Conservation (phyloP, 2,329 filamentous ascomycete species). For the Paecilomyces niveus region DNA sequence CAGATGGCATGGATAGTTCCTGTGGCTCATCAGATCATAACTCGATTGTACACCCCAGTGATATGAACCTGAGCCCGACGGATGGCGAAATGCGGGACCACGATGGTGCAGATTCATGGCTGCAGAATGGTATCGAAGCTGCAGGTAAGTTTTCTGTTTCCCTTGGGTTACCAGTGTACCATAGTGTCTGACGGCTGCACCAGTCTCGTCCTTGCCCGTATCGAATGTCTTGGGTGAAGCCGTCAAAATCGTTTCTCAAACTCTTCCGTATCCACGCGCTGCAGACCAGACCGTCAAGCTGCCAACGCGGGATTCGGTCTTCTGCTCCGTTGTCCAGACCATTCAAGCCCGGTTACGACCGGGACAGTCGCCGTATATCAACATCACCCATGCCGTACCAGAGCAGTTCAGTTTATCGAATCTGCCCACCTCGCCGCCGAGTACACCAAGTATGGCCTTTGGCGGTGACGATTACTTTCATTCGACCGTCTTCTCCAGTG, state of each 20-base stretch:
- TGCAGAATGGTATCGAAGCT: constrained; percentile 29
- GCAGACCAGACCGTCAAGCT: constrained; percentile 22
- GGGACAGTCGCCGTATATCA: constrained; percentile 52
- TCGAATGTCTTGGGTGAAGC: constrained; percentile 33
- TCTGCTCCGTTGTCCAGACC: constrained; percentile 47
- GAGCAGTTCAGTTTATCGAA: constrained; percentile 56
- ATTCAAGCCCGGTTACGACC: constrained; percentile 47
- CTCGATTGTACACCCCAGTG: constrained; percentile 21
- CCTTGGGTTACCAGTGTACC: neutral
- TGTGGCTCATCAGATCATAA: constrained; percentile 23
- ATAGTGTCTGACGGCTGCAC: neutral
- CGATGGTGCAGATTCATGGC: constrained; percentile 24
- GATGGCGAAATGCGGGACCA: constrained; percentile 26
- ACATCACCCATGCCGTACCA: constrained; percentile 57
- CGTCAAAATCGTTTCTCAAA: constrained; percentile 54
- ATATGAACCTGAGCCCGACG: constrained; percentile 22
- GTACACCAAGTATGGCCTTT: constrained; percentile 44
- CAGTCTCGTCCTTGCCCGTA: constrained; percentile 32
- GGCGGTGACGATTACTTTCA: constrained; percentile 56
- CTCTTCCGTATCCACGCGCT: constrained; percentile 48
- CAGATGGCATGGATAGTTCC: constrained; percentile 20
- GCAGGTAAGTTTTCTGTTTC: constrained; percentile 22
- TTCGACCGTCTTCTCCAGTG: constrained; percentile 54
- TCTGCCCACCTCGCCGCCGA: constrained; percentile 56
- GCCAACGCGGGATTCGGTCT: constrained; percentile 35